These are phyloP conservation scores for Candida sp. DNA, from an alignment of 1,139 yeast genomes.

Conservation along the genomic window DNA sequence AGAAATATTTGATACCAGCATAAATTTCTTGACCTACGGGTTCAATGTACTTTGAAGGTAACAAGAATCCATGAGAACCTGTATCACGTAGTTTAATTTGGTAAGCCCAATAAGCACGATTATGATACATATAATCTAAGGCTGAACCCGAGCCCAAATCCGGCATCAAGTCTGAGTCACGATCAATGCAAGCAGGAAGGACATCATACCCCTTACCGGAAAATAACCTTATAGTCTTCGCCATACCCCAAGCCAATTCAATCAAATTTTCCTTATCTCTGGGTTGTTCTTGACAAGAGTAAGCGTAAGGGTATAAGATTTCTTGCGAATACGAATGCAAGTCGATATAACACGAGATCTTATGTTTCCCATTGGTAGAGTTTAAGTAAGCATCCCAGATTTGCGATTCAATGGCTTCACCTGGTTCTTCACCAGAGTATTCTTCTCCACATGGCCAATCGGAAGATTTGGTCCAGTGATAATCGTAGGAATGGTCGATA, in stretches of 20 bases:
- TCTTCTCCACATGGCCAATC: slow-evolving; percentile 82
- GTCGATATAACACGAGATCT: slow-evolving; percentile 74
- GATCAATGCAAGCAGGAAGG: slow-evolving; percentile 75
- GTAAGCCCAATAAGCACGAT: slow-evolving; percentile 80
- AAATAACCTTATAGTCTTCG: slow-evolving; percentile 64
- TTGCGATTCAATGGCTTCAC: slow-evolving; percentile 72
- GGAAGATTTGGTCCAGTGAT: slow-evolving; percentile 62
- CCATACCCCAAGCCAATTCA: slow-evolving; percentile 77
- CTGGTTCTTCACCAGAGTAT: slow-evolving; percentile 73
- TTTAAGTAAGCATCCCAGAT: slow-evolving; percentile 65
- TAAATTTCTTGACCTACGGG: slow-evolving; percentile 79
- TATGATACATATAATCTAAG: slow-evolving; percentile 80
- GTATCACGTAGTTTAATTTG: slow-evolving; percentile 80
- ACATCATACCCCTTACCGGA: slow-evolving; percentile 67
- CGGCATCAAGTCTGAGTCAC: slow-evolving; percentile 66
- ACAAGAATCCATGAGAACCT: slow-evolving; percentile 79
- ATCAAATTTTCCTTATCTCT: slow-evolving; percentile 77
- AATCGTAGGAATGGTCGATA: slow-evolving; percentile 80
- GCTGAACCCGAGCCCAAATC: slow-evolving; percentile 81
- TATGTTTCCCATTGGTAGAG: slow-evolving; percentile 54
- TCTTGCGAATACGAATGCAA: slow-evolving; percentile 86
- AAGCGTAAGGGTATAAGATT: slow-evolving; percentile 79
- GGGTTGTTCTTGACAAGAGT: slow-evolving; percentile 68
- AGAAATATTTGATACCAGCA: slow-evolving; percentile 67
- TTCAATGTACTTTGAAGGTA: slow-evolving; percentile 65